Percentiles rank a stretch among this genome's conserved stretches.
Conservation (phyloP, 345 rosid species). For the Syzygium jambos region DNA sequence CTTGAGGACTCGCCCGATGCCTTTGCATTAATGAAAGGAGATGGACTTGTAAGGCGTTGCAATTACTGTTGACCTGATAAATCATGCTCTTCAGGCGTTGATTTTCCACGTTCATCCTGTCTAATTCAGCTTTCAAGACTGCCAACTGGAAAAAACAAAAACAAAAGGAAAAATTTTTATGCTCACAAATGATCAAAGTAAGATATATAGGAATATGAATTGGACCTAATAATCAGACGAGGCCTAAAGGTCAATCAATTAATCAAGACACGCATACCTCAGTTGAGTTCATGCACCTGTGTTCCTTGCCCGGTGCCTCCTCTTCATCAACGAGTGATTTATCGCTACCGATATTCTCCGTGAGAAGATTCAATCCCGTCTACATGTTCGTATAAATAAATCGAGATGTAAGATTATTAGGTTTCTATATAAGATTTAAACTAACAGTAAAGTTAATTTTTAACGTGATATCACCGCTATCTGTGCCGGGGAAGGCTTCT, state of each 20-base stretch:
- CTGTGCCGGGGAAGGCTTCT: neutral
- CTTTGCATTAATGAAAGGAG: conserved; percentile 26
- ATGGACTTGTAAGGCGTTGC: conserved; percentile 37
- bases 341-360: neutral
- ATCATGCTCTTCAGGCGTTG: conserved; percentile 34
- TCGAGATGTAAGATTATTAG: neutral
- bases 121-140: conserved; percentile 28
- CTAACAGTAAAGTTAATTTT: neutral
- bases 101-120: conserved; percentile 35
- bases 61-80: conserved; percentile 29
- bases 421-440: neutral
- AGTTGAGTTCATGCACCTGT: neutral
- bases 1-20: neutral
- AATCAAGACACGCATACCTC: neutral
- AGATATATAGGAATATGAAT: neutral
- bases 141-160: conserved; percentile 14
- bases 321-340: neutral
- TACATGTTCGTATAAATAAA: neutral
- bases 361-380: neutral
- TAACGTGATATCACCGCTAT: neutral
- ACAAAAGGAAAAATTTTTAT: neutral
- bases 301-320: neutral
- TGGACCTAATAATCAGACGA: neutral
- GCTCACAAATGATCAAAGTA: neutral
- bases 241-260: neutral